Evolutionary conservation across 2,329 filamentous ascomycete genomes (phyloP).

Genomic region (Cladosporium sp.): DNA sequence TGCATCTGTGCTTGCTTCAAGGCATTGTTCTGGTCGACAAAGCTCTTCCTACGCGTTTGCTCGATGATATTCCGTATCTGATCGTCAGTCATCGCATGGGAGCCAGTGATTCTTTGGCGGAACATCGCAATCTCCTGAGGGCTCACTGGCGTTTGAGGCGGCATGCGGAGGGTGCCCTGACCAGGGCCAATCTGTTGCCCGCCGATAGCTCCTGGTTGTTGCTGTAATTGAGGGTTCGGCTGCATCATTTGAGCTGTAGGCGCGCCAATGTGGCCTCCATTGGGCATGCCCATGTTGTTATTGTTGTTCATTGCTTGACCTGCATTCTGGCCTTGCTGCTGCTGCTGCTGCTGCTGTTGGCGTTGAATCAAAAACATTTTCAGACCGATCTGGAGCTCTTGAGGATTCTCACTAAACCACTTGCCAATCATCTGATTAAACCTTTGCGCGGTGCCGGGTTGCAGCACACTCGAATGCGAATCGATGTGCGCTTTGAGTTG

Average conservation of each 20-base stretch:
- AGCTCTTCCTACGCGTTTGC: slow-evolving; percentile 5
- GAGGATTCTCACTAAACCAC: slow-evolving; percentile 23
- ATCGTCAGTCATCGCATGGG: slow-evolving; percentile 36
- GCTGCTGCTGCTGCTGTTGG: slow-evolving; percentile 6
- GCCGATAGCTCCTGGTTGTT: slow-evolving; percentile 20
- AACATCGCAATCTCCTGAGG: slow-evolving; percentile 39
- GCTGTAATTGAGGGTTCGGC: slow-evolving; percentile 33
- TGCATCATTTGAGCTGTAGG: slow-evolving; percentile 14
- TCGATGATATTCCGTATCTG: slow-evolving; percentile 35
- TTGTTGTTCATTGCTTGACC: not conserved
- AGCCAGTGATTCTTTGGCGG: slow-evolving; percentile 32
- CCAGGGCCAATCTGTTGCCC: slow-evolving; percentile 24
- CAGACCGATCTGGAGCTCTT: slow-evolving; percentile 20
- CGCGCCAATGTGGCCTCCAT: not conserved
- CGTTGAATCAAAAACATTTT: slow-evolving; percentile 23
- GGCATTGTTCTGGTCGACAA: not conserved
- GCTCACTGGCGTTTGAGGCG: slow-evolving; percentile 27
- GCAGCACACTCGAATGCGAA: slow-evolving; percentile 43
- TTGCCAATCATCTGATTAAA: slow-evolving; percentile 29
- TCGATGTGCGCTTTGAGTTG: slow-evolving; percentile 53
- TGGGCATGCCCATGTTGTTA: not conserved
- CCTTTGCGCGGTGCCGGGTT: slow-evolving; percentile 38
- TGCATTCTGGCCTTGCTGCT: slow-evolving; percentile 16
- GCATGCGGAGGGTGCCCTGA: slow-evolving; percentile 9
- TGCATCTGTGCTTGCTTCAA: slow-evolving; percentile 15